Evolutionary conservation across 2,329 filamentous ascomycete genomes (phyloP).

Genomic region (Calonectria ilicicola): DNA sequence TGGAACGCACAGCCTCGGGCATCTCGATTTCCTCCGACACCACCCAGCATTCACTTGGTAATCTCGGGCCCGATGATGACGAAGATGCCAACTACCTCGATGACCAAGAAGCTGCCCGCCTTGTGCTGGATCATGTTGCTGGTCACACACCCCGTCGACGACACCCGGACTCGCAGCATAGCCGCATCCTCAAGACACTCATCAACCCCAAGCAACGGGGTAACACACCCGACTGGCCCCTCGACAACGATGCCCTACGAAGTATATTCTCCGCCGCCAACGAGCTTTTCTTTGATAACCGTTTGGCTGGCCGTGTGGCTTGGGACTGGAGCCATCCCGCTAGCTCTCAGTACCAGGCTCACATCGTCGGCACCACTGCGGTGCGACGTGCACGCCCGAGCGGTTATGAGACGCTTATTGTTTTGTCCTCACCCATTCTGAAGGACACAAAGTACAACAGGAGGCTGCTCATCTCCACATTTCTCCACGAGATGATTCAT

Average conservation of each 20-base stretch:
- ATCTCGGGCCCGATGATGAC: conserved; percentile 41
- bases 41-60: conserved; percentile 44
- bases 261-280: conserved; percentile 72
- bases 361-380: conserved; percentile 73
- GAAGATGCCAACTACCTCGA: conserved; percentile 51
- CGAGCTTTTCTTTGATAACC: conserved; percentile 71
- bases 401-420: conserved; percentile 73
- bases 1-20: conserved; percentile 64
- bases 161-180: conserved; percentile 63
- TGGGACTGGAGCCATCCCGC: conserved; percentile 72
- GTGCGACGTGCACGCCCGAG: conserved; percentile 60
- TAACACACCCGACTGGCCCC: conserved; percentile 58
- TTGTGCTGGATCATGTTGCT: conserved; percentile 62
- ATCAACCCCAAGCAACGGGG: conserved; percentile 61
- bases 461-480: conserved; percentile 72
- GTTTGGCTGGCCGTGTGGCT: conserved; percentile 66
- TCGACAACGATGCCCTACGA: conserved; percentile 68
- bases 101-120: conserved; percentile 60
- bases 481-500: conserved; percentile 76
- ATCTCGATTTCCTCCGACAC: conserved; percentile 60
- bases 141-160: conserved; percentile 54
- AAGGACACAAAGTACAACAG: conserved; percentile 67
- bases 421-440: conserved; percentile 71
- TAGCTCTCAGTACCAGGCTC: conserved; percentile 61
- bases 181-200: conserved; percentile 68